phyloP scores from a whole-genome alignment of 1,139 yeast genomes.

The Yamadazyma friedrichii region DNA sequence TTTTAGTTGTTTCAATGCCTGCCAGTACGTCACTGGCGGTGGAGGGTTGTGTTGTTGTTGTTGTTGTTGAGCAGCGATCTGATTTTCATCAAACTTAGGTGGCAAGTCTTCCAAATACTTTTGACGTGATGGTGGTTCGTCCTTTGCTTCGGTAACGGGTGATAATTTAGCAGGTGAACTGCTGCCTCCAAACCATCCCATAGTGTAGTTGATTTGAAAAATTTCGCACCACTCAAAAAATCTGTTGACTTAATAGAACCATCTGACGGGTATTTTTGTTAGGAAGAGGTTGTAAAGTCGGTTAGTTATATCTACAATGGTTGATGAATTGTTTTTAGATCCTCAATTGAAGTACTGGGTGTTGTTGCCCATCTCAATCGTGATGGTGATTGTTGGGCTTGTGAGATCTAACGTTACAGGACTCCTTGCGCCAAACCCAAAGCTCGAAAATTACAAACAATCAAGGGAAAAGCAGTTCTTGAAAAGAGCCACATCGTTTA shows the following conservation, averaged over 20 bases:
- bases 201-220: constrained; percentile 9
- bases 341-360: constrained; percentile 90
- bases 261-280: too few species aligned
- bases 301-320: constrained; percentile 3
- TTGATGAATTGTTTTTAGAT: constrained; percentile 53
- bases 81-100: constrained; percentile 46
- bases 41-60: constrained; percentile 6
- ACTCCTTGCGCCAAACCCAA: constrained; percentile 58
- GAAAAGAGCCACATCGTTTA: constrained; percentile 53
- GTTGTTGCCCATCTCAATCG: constrained; percentile 80
- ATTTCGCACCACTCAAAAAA: constrained; percentile 2
- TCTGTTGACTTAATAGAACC: neutral
- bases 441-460: constrained; percentile 49
- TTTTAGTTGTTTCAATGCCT: constrained; percentile 30
- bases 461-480: constrained; percentile 65
- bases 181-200: constrained; percentile 34
- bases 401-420: constrained; percentile 68
- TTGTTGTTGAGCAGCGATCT: constrained; percentile 12
- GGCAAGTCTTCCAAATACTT: constrained; percentile 36
- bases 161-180: constrained; percentile 27
- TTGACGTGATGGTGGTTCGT: constrained; percentile 16
- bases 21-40: constrained; percentile 18
- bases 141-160: constrained; percentile 22
- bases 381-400: constrained; percentile 89
- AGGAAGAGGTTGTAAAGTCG: too few species aligned